Percentiles rank a stretch among this genome's conserved stretches.
Conservation (phyloP, 768 basidiomycete genomes). For the Kwoniella heveanensis region DNA sequence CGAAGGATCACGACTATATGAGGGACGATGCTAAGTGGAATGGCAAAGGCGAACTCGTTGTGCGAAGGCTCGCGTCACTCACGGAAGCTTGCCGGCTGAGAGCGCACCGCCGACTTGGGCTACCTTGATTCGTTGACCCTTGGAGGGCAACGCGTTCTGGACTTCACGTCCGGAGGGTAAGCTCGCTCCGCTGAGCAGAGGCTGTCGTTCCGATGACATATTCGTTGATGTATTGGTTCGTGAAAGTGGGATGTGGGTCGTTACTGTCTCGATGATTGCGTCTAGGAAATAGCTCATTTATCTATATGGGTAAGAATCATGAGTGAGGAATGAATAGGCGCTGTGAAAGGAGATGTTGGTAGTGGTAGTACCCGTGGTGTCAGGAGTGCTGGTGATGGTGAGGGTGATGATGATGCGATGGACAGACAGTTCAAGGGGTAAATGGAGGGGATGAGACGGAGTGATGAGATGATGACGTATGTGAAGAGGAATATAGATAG, state of each 20-base stretch:
- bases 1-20: too few relatives aligned
- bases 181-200: slow-evolving; percentile 27
- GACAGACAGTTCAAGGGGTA: background rate
- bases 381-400: background rate
- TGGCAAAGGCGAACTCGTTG: too few relatives aligned
- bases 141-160: slow-evolving; percentile 40
- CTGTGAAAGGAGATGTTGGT: slow-evolving; percentile 2
- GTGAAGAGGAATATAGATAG: background rate
- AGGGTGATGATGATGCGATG: background rate
- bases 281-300: slow-evolving; percentile 20
- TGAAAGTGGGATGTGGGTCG: slow-evolving; percentile 17
- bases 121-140: slow-evolving; percentile 48
- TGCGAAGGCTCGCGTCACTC: too few relatives aligned
- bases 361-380: too few relatives aligned
- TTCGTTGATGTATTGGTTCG: slow-evolving; percentile 7
- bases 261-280: slow-evolving; percentile 17
- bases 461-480: slow-evolving; percentile 1
- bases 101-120: slow-evolving; percentile 51
- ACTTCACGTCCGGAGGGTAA: slow-evolving; percentile 44
- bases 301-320: background rate
- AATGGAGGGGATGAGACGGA: background rate
- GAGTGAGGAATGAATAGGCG: background rate
- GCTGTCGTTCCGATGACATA: slow-evolving; percentile 25
- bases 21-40: too few relatives aligned
- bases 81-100: slow-evolving; percentile 56